phyloP scores from a whole-genome alignment of 1,139 yeast genomes.

The Zygotorulaspora mrakii region DNA sequence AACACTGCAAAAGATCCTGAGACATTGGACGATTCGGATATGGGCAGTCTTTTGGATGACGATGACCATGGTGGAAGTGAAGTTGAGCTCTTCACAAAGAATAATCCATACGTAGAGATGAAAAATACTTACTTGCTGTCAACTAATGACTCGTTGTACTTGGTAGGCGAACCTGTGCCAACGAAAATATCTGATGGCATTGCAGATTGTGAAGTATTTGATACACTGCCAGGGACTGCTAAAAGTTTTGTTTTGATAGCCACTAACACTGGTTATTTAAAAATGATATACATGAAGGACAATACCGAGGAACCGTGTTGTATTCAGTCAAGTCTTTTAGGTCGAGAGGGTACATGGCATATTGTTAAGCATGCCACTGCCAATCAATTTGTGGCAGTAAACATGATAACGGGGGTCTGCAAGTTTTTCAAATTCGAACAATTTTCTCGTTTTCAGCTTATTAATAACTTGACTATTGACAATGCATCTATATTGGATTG shows the following conservation, averaged over 20 bases:
- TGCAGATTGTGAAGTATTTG: slow-evolving; percentile 14
- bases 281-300: slow-evolving; percentile 16
- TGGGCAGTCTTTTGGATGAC: slow-evolving; percentile 11
- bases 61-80: slow-evolving; percentile 3
- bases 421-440: slow-evolving; percentile 24
- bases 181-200: slow-evolving; percentile 8
- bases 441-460: slow-evolving; percentile 18
- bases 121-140: slow-evolving; percentile 7
- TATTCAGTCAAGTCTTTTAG: slow-evolving; percentile 22
- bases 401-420: slow-evolving; percentile 17
- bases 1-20: slow-evolving; percentile 15
- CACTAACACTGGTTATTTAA: slow-evolving; percentile 19
- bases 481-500: slow-evolving; percentile 18
- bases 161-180: slow-evolving; percentile 12
- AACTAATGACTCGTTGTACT: slow-evolving; percentile 9
- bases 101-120: slow-evolving; percentile 1
- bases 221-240: slow-evolving; percentile 3
- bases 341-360: slow-evolving; percentile 21
- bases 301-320: slow-evolving; percentile 6
- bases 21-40: slow-evolving; percentile 16
- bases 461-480: slow-evolving; percentile 24
- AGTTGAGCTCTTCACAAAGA: background rate
- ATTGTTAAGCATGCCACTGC: slow-evolving; percentile 15
- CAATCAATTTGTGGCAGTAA: slow-evolving; percentile 21
- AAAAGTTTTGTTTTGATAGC: slow-evolving; percentile 18